Base-by-base conservation (phyloP, 148 eudicot genomes). In the Euryodendron excelsum region DNA sequence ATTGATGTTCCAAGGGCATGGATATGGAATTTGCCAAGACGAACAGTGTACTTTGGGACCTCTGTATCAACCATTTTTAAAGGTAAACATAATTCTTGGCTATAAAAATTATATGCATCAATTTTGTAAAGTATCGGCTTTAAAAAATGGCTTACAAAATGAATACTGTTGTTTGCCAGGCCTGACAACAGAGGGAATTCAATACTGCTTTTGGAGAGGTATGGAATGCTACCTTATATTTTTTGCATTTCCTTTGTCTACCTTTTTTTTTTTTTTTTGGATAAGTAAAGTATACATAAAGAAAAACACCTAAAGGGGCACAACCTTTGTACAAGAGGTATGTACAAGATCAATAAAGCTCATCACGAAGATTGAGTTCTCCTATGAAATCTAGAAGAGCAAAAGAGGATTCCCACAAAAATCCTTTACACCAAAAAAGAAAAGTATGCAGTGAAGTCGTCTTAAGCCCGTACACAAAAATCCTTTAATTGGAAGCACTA, bases 131-230 rank as follows among this genome's bases (percentile, higher is more conserved):
- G 20, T 44, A 75, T 31, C 31, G 37, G 45, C 39, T 25, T 25
- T 14, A 12, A 1, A 45, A 72, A 52, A 44, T 33, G 18, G 60
- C 69, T 72, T 37, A 77, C 41, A 80, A 70, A 23, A 67, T 36
- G 30, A 55, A 65, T 37, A 58, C 10, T 45, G 39, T 41, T 74
- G 58, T 53, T 82, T 82, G 65, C 71, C 82, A 90, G 93, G 93
- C 60, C 82, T 86, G 73, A 70, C 90, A 59, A 86, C 86, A 20
- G 87, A 84, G 69, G 83, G 84, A 34, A 90, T 90, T 80, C 90
- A 90, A 36, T 75, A 82, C 69, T 84, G 91, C 85, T 90, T 90
- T 73, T 90, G 93, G 93, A 90, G 81, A 90, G 93, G 93, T 90
- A 90, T 45, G 80, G 33, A 67, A 66, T 52, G 31, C 44, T 56